Conservation (phyloP, 2,329 filamentous ascomycete species). For the Cytospora piceae region DNA sequence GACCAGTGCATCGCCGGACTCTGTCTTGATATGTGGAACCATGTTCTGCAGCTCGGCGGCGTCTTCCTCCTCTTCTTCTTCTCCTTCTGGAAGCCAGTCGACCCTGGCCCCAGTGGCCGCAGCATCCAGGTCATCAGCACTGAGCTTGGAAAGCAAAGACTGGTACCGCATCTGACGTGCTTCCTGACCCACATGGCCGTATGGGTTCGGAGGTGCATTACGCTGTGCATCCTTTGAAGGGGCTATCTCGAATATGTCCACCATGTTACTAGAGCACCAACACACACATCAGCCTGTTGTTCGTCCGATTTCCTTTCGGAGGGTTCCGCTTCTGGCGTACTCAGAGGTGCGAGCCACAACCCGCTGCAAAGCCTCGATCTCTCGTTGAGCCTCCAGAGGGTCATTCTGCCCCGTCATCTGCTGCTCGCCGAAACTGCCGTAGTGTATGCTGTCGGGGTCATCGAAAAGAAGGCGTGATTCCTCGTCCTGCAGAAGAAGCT, state of each 20-base stretch:
- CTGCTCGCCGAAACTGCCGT: slow-evolving; percentile 65
- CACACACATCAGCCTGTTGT: slow-evolving; percentile 21
- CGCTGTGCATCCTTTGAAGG: slow-evolving; percentile 51
- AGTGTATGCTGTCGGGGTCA: slow-evolving; percentile 61
- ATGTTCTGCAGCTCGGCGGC: slow-evolving; percentile 50
- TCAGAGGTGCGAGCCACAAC: slow-evolving; percentile 68
- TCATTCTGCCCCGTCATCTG: slow-evolving; percentile 59
- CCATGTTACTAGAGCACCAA: slow-evolving; percentile 58
- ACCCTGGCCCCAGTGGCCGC: slow-evolving; percentile 49
- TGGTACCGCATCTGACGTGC: slow-evolving; percentile 62
- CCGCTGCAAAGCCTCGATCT: slow-evolving; percentile 66
- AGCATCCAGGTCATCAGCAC: slow-evolving; percentile 47
- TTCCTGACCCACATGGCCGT: slow-evolving; percentile 58
- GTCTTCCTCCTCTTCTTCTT: slow-evolving; percentile 53
- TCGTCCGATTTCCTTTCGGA: background rate
- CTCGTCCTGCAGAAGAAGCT: slow-evolving; percentile 51
- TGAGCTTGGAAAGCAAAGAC: slow-evolving; percentile 63
- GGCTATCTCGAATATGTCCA: slow-evolving; percentile 69
- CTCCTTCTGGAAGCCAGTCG: slow-evolving; percentile 55
- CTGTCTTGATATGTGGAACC: slow-evolving; percentile 43
- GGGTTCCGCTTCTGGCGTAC: slow-evolving; percentile 45
- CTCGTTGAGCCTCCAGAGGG: slow-evolving; percentile 64
- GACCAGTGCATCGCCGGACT: slow-evolving; percentile 52
- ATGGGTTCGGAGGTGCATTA: slow-evolving; percentile 43
- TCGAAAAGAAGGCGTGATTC: slow-evolving; percentile 64